Percentiles rank a stretch among this genome's conserved stretches.
These are phyloP conservation scores for Fusarium chlamydosporum DNA, from an alignment of 2,329 filamentous ascomycete species.

Conservation along the genomic window DNA sequence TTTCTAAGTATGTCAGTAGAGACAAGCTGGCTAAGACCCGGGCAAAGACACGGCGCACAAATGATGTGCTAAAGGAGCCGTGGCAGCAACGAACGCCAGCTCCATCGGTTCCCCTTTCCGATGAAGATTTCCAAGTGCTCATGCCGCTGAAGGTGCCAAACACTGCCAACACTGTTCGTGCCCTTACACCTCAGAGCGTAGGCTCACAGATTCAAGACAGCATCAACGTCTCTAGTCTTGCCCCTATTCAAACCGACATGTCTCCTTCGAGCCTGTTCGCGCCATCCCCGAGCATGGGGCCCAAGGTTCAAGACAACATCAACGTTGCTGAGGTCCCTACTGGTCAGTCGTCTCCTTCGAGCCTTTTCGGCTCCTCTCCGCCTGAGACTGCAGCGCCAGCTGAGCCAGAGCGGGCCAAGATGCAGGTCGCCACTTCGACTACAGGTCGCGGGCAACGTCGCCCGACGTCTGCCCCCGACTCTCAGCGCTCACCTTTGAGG, in stretches of 20 bases:
- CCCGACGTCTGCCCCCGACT: not conserved
- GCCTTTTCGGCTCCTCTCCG: not conserved
- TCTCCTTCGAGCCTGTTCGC: not conserved
- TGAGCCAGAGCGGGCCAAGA: too few relatives aligned
- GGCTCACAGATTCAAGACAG: not conserved
- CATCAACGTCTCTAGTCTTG: not conserved
- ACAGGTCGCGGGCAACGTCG: too few relatives aligned
- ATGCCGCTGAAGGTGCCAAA: not conserved
- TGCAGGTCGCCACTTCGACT: too few relatives aligned
- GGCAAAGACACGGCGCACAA: not conserved
- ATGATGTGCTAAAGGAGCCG: not conserved
- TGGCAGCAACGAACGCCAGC: not conserved
- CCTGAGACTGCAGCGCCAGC: not conserved
- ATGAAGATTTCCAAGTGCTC: not conserved
- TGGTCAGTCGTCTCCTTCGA: not conserved
- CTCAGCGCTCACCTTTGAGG: slow-evolving; percentile 27
- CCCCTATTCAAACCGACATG: not conserved
- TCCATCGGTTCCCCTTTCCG: not conserved
- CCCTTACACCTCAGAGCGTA: not conserved
- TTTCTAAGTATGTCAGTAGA: slow-evolving; percentile 23
- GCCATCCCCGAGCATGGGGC: too few relatives aligned
- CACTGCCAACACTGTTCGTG: not conserved
- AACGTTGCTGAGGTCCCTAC: not conserved
- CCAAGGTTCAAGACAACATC: not conserved
- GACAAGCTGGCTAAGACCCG: not conserved